phyloP scores from a whole-genome alignment of 345 rosid genomes.

The Hypericum androsaemum region DNA sequence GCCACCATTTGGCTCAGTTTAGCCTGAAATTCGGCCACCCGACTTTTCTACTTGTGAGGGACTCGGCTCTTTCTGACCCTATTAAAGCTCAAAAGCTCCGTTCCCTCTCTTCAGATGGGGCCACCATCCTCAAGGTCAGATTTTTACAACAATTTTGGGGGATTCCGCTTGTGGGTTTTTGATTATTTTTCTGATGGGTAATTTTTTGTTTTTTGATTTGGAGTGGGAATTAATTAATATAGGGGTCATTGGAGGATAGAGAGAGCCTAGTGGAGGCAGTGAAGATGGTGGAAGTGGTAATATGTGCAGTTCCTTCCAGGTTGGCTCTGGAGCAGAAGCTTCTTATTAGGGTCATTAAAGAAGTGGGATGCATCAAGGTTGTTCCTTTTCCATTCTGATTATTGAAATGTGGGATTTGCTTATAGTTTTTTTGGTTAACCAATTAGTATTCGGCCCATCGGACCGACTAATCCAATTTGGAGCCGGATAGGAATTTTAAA shows the following conservation, averaged over 20 bases:
- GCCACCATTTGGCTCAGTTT: conserved; percentile 23
- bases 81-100: conserved; percentile 31
- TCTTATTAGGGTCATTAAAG: conserved; percentile 48
- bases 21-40: conserved; percentile 36
- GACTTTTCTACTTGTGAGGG: conserved; percentile 50
- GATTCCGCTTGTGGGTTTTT: not conserved
- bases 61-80: conserved; percentile 39
- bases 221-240: not conserved
- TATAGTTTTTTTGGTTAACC: too few relatives aligned
- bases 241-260: conserved; percentile 77
- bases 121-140: conserved; percentile 45
- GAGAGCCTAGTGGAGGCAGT: conserved; percentile 40
- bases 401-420: not conserved
- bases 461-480: conserved; percentile 48
- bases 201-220: not conserved
- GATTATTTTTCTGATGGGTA: not conserved
- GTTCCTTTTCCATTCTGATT: not conserved
- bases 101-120: conserved; percentile 43
- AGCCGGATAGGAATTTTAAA: conserved; percentile 68
- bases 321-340: conserved; percentile 57
- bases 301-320: conserved; percentile 60
- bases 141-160: not conserved
- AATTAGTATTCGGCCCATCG: conserved; percentile 50
- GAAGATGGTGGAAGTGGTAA: conserved; percentile 59
- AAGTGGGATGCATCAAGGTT: conserved; percentile 31